Evolutionary conservation across 352 stramenopile genomes (phyloP).

Genomic region (Globisporangium yorkense): DNA sequence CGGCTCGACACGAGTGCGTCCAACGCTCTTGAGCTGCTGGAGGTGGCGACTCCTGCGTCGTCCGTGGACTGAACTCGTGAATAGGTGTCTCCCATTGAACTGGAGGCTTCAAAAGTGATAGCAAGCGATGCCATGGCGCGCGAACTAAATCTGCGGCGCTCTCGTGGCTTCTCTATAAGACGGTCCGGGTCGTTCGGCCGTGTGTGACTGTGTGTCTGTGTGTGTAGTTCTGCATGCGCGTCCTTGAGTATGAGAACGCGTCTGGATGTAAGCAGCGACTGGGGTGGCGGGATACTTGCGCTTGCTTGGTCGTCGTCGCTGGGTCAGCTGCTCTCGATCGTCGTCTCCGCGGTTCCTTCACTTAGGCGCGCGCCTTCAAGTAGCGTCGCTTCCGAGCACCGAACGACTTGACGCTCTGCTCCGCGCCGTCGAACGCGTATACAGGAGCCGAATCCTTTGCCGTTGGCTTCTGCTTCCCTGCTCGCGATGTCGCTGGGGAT

Average conservation of each 20-base stretch:
- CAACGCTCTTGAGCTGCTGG: too few relatives aligned
- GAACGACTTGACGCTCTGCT: conserved; percentile 53
- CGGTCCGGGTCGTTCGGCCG: background rate
- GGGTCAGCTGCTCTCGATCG: conserved; percentile 1
- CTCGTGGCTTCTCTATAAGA: background rate
- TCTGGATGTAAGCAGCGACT: background rate
- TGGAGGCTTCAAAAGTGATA: too few relatives aligned
- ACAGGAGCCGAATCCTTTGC: background rate
- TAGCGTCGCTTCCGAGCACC: conserved; percentile 41
- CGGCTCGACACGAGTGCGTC: background rate
- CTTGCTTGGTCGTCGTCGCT: background rate
- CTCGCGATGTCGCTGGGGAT: background rate
- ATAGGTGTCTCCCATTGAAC: too few relatives aligned
- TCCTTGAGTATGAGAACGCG: conserved; percentile 1
- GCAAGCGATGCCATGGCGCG: too few relatives aligned
- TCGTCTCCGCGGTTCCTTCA: background rate
- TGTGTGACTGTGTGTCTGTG: background rate
- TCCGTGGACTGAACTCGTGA: too few relatives aligned
- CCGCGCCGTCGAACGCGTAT: conserved; percentile 2
- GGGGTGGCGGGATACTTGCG: conserved; percentile 1
- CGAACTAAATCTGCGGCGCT: background rate
- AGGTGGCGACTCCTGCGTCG: too few relatives aligned
- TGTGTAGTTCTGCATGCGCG: background rate
- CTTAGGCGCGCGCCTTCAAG: conserved; percentile 22
- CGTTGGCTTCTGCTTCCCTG: background rate